Percentiles rank a stretch among this genome's conserved stretches.
Conservation (phyloP, 2,329 filamentous ascomycete genomes). For the Ophiostoma sp. region DNA sequence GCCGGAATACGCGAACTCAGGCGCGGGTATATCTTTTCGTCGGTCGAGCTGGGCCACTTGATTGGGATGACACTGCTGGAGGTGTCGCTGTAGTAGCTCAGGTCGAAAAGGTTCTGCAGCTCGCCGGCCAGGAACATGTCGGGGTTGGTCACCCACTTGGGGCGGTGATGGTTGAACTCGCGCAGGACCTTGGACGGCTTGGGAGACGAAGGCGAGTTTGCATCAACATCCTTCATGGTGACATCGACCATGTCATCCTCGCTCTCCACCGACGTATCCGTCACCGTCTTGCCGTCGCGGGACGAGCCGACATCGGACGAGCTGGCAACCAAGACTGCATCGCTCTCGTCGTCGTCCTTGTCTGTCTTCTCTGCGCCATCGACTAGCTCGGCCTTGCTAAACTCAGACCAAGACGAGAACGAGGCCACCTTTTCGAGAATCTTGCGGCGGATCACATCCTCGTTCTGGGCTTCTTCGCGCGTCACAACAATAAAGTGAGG, state of each 20-base stretch:
- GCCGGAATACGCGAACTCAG: conserved; percentile 33
- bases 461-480: conserved; percentile 59
- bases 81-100: conserved; percentile 59
- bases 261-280: conserved; percentile 70
- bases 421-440: conserved; percentile 69
- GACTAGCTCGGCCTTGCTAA: conserved; percentile 47
- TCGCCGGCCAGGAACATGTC: conserved; percentile 54
- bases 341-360: conserved; percentile 11
- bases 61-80: conserved; percentile 57
- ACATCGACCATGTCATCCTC: conserved; percentile 91
- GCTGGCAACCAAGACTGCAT: conserved; percentile 49
- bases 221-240: conserved; percentile 64
- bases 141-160: conserved; percentile 47
- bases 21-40: conserved; percentile 53
- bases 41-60: conserved; percentile 60
- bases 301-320: conserved; percentile 60
- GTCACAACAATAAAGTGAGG: conserved; percentile 71
- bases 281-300: conserved; percentile 62
- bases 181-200: conserved; percentile 35
- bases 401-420: conserved; percentile 64
- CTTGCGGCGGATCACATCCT: conserved; percentile 73
- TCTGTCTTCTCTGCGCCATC: background rate
- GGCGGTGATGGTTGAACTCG: conserved; percentile 46
- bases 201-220: conserved; percentile 31
- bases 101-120: conserved; percentile 68